Conservation (phyloP, 148 eudicot genomes). For the Talinum fruticosum region DNA sequence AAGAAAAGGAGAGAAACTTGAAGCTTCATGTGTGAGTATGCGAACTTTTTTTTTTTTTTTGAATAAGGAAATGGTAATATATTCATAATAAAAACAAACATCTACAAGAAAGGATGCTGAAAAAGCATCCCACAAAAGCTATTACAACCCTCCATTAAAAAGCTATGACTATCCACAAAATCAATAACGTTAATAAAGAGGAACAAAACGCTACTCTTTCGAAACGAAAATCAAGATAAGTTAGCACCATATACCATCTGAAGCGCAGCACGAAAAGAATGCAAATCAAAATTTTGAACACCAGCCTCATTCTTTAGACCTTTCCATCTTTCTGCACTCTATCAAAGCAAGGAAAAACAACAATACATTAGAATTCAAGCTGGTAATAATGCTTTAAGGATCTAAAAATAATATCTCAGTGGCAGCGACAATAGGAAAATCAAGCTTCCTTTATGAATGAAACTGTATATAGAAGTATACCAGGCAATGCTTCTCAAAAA, state of each 20-base stretch:
- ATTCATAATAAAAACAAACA: too few relatives aligned
- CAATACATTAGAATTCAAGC: neutral
- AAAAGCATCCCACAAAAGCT: too few relatives aligned
- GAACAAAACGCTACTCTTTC: too few relatives aligned
- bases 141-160: too few relatives aligned
- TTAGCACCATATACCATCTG: constrained; percentile 97
- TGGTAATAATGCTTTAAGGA: neutral
- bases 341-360: neutral
- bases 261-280: constrained; percentile 89
- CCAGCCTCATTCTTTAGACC: constrained; percentile 59
- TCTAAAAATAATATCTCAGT: constrained; percentile 9
- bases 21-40: too few relatives aligned
- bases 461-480: neutral
- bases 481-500: neutral
- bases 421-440: neutral
- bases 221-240: too few relatives aligned
- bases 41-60: too few relatives aligned
- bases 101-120: too few relatives aligned
- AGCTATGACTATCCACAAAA: too few relatives aligned
- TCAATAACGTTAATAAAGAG: too few relatives aligned
- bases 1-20: too few relatives aligned
- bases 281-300: constrained; percentile 83
- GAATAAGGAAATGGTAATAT: too few relatives aligned
- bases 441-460: neutral
- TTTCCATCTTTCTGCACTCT: constrained; percentile 97